These are phyloP conservation scores for Penicillium manginii DNA, from an alignment of 495 filamentous ascomycete species.

Conservation along the genomic window DNA sequence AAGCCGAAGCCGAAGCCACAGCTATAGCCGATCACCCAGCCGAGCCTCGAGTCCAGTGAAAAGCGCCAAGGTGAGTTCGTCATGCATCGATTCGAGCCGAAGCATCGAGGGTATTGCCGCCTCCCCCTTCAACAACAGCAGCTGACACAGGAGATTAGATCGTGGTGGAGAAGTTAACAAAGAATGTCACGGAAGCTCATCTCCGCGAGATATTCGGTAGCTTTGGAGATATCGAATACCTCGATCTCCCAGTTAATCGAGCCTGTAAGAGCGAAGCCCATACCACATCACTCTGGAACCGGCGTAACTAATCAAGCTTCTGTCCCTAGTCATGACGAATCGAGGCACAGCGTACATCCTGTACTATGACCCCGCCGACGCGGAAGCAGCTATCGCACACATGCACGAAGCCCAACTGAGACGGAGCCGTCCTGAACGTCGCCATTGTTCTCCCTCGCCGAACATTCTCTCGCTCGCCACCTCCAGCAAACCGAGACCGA, in stretches of 20 bases:
- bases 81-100: neutral
- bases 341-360: constrained; percentile 94
- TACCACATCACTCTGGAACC: neutral
- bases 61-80: constrained; percentile 60
- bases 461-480: constrained; percentile 56
- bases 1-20: constrained; percentile 44
- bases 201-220: constrained; percentile 88
- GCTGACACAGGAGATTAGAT: constrained; percentile 59
- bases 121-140: neutral
- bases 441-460: constrained; percentile 92
- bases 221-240: constrained; percentile 81
- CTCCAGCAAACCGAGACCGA: constrained; percentile 31
- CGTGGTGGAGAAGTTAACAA: constrained; percentile 93
- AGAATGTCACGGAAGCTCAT: constrained; percentile 89
- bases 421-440: constrained; percentile 85
- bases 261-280: constrained; percentile 56
- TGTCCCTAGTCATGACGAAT: constrained; percentile 75
- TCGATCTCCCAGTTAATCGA: constrained; percentile 88
- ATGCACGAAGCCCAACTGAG: constrained; percentile 98
- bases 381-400: constrained; percentile 87
- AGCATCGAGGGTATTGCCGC: too few relatives aligned
- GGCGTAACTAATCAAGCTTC: neutral
- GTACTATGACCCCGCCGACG: constrained; percentile 75
- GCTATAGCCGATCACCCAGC: constrained; percentile 53
- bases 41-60: constrained; percentile 44